These are phyloP conservation scores for Tuber melanosporum DNA, from an alignment of 495 filamentous ascomycete species.

Conservation along the genomic window DNA sequence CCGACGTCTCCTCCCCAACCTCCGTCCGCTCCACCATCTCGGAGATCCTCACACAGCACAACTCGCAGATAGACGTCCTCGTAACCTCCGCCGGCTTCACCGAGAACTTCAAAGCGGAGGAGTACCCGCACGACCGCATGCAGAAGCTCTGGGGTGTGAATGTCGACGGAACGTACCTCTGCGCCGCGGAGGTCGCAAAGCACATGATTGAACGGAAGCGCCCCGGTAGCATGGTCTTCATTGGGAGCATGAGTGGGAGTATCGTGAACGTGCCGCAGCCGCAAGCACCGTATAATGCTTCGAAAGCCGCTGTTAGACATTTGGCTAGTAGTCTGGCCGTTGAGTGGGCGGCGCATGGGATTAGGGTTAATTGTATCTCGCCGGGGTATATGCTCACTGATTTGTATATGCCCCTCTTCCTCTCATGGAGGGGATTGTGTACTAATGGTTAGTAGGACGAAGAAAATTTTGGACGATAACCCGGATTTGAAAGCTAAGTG, in stretches of 20 bases:
- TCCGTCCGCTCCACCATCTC: conserved; percentile 66
- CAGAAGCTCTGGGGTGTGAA: conserved; percentile 92
- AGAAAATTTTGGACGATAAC: conserved; percentile 90
- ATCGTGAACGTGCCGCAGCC: conserved; percentile 95
- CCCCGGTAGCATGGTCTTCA: conserved; percentile 83
- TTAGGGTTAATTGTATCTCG: conserved; percentile 85
- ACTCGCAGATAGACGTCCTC: conserved; percentile 64
- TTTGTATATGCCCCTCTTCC: conserved; percentile 52
- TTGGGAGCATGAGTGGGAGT: conserved; percentile 85
- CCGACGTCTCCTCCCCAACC: conserved; percentile 71
- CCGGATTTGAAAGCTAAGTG: conserved; percentile 79
- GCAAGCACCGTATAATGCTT: conserved; percentile 76
- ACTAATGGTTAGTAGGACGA: conserved; percentile 53
- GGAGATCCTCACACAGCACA: conserved; percentile 52
- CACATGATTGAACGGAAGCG: conserved; percentile 78
- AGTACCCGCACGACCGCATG: conserved; percentile 80
- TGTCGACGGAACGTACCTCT: conserved; percentile 77
- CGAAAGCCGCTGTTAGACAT: conserved; percentile 84
- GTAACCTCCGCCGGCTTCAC: conserved; percentile 95
- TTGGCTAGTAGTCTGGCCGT: conserved; percentile 73
- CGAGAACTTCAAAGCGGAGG: conserved; percentile 86
- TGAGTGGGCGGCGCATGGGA: conserved; percentile 78
- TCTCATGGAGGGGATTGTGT: neutral
- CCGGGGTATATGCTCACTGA: conserved; percentile 94
- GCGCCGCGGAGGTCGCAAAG: conserved; percentile 70